Base-by-base conservation (phyloP, 2,329 filamentous ascomycete genomes). In the Didymella segeticola region DNA sequence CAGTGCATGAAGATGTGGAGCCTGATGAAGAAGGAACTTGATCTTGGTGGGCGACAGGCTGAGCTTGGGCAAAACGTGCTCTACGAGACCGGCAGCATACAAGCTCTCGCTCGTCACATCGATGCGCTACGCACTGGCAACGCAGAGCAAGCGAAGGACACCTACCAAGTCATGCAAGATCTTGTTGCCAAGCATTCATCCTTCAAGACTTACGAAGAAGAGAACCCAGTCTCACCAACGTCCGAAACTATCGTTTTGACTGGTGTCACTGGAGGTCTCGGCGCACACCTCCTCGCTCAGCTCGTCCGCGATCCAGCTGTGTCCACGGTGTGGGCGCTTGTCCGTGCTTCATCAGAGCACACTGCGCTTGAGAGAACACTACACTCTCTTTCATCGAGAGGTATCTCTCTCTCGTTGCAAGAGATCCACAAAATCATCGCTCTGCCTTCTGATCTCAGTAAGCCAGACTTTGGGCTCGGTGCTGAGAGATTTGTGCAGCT, bases 191-290 rank as follows among this genome's bases (percentile, higher is more conserved):
- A 75, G 51, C 80, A 80, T 64, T 77, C 76, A 0, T 54, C 53
- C 5, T 79, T 81, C 54, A 50, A 63, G 5, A 42, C 31, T 2
- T 57, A 55, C 26, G 20, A 34, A 9, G 47, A 53, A 30, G 20
- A 37, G 4, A 42, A 45, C 15, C 39, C 45, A 12, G 34, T 36
- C 12, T 19, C 39, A 30, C 39, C 51, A 4, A 36, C 33, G 11
- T 36, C 34, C 2, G 51, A 54, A 23, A 54, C 51, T 5, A 41
- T 49, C 68, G 70, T 86, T 1, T 68, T 89, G 3, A 89, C 87
- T 0, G 87, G 87, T 1, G 81, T 82, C 0, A 89, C 87, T 0
- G 87, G 87, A 1, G 86, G 86, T 1, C 76, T 89, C 0, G 87
- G 87, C 1, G 79, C 83, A 0, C 85, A 88, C 59, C 74, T 87